phyloP scores from a whole-genome alignment of 495 filamentous ascomycete genomes.

The Sordaria brevicollis region DNA sequence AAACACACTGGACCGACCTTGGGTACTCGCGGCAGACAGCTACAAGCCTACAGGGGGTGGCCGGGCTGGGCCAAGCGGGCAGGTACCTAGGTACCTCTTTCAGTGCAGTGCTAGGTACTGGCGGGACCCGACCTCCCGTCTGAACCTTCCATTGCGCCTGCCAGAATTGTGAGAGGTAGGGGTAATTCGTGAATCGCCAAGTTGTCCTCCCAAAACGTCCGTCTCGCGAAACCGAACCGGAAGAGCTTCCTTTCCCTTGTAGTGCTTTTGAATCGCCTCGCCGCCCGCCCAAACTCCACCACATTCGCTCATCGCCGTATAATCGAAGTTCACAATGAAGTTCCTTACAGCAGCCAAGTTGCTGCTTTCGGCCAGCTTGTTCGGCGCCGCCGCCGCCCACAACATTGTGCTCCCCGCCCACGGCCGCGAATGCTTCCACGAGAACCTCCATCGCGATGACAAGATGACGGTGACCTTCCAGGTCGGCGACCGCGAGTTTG shows the following conservation, averaged over 20 bases:
- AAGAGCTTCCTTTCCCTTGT: not conserved
- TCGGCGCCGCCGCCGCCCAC: constrained; percentile 62
- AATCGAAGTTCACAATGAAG: constrained; percentile 16
- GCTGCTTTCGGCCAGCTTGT: constrained; percentile 51
- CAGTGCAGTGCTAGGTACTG: not conserved
- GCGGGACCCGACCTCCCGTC: not conserved
- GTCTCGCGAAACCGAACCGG: constrained; percentile 11
- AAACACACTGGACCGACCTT: no score
- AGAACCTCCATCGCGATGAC: constrained; percentile 83
- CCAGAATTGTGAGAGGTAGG: not conserved
- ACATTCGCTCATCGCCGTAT: not conserved
- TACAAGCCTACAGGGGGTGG: not conserved
- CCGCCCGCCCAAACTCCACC: constrained; percentile 5
- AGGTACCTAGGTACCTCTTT: not conserved
- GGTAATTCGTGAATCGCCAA: constrained; percentile 13
- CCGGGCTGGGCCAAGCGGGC: not conserved
- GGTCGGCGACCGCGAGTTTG: constrained; percentile 94
- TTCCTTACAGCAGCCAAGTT: constrained; percentile 38
- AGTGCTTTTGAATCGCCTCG: constrained; percentile 1
- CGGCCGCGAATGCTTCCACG: constrained; percentile 94
- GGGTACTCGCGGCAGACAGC: not conserved
- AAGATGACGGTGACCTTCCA: constrained; percentile 98
- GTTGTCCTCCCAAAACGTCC: constrained; percentile 15
- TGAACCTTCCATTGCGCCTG: not conserved
- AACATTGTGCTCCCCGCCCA: constrained; percentile 91